Evolutionary conservation across 768 basidiomycete genomes (phyloP).

Genomic region (Russula foetens): DNA sequence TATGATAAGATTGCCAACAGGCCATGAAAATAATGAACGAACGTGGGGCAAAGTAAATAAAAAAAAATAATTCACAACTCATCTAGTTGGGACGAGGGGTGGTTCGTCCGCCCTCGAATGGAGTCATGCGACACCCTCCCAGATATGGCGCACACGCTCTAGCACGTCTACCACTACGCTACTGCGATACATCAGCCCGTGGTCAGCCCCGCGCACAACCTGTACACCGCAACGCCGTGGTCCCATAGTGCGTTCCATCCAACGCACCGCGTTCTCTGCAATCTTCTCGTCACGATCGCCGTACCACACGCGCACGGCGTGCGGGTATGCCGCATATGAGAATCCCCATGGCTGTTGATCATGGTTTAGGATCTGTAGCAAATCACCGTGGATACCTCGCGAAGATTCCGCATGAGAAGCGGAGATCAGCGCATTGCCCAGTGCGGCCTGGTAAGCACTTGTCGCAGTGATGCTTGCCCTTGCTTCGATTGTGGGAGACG

Average conservation of each 20-base stretch:
- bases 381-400: conserved; percentile 83
- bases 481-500: conserved; percentile 24
- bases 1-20: background rate
- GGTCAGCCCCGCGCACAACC: conserved; percentile 83
- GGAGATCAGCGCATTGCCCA: conserved; percentile 87
- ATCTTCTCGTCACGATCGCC: conserved; percentile 93
- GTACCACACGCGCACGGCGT: conserved; percentile 81
- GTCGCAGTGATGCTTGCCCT: conserved; percentile 25
- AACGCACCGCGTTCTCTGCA: conserved; percentile 79
- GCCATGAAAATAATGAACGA: background rate
- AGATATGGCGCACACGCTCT: conserved; percentile 52
- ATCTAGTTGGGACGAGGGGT: background rate
- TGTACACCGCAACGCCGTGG: conserved; percentile 66
- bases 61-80: background rate
- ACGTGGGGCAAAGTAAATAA: background rate
- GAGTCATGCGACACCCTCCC: conserved; percentile 21
- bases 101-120: background rate
- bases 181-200: conserved; percentile 89
- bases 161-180: conserved; percentile 80
- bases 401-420: conserved; percentile 94
- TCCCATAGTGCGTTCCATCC: conserved; percentile 86
- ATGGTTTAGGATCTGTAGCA: conserved; percentile 87
- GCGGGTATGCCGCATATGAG: conserved; percentile 72
- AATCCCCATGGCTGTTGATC: conserved; percentile 88
- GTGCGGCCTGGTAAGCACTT: conserved; percentile 51